These are phyloP conservation scores for Bathelium albidoporum DNA, from an alignment of 495 filamentous ascomycete species.

Conservation along the genomic window DNA sequence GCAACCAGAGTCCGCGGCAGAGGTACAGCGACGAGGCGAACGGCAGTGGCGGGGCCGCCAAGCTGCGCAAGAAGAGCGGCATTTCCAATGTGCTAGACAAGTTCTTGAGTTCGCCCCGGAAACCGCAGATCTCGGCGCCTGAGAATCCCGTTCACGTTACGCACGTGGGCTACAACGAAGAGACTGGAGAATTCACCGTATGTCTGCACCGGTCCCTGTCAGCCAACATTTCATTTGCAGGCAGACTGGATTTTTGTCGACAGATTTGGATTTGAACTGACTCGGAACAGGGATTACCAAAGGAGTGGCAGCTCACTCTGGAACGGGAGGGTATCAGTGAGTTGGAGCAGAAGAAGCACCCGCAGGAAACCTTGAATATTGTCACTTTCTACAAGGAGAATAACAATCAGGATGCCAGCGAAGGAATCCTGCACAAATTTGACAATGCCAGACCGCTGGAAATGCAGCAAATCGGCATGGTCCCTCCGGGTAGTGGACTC, in stretches of 20 bases:
- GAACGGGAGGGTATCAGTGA: slow-evolving; percentile 94
- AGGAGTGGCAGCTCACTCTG: slow-evolving; percentile 94
- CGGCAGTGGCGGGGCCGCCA: slow-evolving; percentile 40
- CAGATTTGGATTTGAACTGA: slow-evolving; percentile 11
- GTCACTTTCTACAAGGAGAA: slow-evolving; percentile 95
- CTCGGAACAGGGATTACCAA: slow-evolving; percentile 65
- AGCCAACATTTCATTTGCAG: slow-evolving; percentile 3
- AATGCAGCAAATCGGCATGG: slow-evolving; percentile 40
- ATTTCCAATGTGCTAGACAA: slow-evolving; percentile 94
- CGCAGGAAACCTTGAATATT: slow-evolving; percentile 87
- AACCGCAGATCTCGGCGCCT: slow-evolving; percentile 85
- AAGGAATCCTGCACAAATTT: slow-evolving; percentile 92
- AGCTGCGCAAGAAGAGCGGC: slow-evolving; percentile 78
- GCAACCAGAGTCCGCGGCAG: slow-evolving; percentile 49
- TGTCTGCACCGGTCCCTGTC: slow-evolving; percentile 26
- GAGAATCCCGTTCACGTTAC: slow-evolving; percentile 97
- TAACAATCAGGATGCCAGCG: slow-evolving; percentile 64
- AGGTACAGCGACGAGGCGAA: slow-evolving; percentile 78
- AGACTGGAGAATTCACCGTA: slow-evolving; percentile 94
- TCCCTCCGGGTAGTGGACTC: slow-evolving; percentile 26
- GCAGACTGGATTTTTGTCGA: slow-evolving; percentile 9
- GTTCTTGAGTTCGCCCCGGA: slow-evolving; percentile 79
- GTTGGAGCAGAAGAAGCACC: slow-evolving; percentile 90
- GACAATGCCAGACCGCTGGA: slow-evolving; percentile 57
- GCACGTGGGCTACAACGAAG: slow-evolving; percentile 93